phyloP scores from a whole-genome alignment of 768 basidiomycete species.

The Fibroporia radiculosa region DNA sequence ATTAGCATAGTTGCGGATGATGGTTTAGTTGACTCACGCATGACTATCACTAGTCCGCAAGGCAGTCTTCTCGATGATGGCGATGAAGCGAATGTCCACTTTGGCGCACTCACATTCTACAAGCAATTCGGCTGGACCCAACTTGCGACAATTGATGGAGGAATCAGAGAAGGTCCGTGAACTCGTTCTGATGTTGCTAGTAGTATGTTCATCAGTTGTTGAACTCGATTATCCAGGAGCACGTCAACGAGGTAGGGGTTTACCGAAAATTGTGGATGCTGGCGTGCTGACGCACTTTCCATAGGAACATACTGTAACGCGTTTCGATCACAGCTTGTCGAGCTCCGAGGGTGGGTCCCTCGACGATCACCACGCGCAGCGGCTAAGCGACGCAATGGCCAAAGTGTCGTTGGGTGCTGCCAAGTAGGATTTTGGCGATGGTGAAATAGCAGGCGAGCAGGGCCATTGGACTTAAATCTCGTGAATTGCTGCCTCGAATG shows the following conservation, averaged over 20 bases:
- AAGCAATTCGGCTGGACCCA: conserved; percentile 43
- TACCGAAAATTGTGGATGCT: background rate
- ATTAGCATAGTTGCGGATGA: conserved; percentile 13
- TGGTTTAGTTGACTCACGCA: background rate
- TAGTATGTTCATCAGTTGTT: background rate
- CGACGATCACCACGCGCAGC: background rate
- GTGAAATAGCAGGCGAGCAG: no score
- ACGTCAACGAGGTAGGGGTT: conserved; percentile 17
- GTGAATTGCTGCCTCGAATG: no score
- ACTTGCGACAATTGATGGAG: conserved; percentile 63
- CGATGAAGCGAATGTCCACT: conserved; percentile 71
- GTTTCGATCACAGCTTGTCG: conserved; percentile 13
- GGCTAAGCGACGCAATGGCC: conserved; percentile 1
- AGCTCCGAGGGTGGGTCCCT: no score
- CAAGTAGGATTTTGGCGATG: no score
- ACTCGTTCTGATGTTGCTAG: background rate
- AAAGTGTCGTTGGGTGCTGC: background rate
- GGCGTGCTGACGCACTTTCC: background rate
- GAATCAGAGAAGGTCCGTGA: conserved; percentile 70
- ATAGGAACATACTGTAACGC: conserved; percentile 13
- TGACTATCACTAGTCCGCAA: no score
- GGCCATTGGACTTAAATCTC: no score
- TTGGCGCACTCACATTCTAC: conserved; percentile 36
- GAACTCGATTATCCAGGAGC: conserved; percentile 11
- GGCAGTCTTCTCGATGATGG: conserved; percentile 81